phyloP scores from a whole-genome alignment of 2,329 filamentous ascomycete species.

The Colletotrichum nymphaeae region DNA sequence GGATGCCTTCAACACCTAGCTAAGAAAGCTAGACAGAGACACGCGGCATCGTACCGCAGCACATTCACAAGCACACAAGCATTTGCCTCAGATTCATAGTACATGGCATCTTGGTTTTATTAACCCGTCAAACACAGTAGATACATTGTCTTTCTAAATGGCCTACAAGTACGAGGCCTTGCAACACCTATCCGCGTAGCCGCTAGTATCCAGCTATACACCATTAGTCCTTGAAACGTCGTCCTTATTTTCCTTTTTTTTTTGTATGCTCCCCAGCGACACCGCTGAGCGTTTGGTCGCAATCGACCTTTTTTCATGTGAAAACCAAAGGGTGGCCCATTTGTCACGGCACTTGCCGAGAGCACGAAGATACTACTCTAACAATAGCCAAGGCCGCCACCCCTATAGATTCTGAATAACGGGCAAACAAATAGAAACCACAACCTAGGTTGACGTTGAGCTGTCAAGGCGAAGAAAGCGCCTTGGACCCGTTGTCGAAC shows the following conservation, averaged over 20 bases:
- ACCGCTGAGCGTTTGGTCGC: neutral
- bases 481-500: slow-evolving; percentile 82
- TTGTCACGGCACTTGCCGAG: neutral
- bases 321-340: neutral
- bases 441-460: slow-evolving; percentile 76
- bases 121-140: neutral
- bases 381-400: neutral
- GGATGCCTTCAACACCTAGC: neutral
- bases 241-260: neutral
- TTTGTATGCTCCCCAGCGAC: neutral
- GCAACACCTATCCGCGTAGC: neutral
- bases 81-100: neutral
- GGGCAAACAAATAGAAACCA: slow-evolving; percentile 50
- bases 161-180: neutral
- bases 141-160: neutral
- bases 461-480: slow-evolving; percentile 68
- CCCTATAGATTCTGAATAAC: slow-evolving; percentile 31
- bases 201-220: neutral
- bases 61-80: neutral
- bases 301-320: neutral
- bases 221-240: neutral
- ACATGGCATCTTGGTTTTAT: neutral
- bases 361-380: neutral
- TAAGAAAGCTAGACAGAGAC: neutral
- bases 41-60: neutral